Conservation (phyloP, 164 flowering plant genomes). For the Aristolochia fimbriata region DNA sequence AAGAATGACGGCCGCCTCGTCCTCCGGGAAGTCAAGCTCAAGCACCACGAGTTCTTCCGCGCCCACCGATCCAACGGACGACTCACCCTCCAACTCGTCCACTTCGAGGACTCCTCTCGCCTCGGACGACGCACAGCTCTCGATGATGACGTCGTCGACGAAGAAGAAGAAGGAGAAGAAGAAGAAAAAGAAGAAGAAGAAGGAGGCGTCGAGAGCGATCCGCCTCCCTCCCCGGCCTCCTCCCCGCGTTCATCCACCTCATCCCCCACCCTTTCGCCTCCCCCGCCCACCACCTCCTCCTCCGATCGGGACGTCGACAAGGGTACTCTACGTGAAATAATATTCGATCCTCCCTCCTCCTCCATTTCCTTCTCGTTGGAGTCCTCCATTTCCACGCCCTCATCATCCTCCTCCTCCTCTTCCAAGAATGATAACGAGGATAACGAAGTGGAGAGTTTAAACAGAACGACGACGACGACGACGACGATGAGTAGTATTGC, state of each 20-base stretch:
- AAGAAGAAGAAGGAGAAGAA: background rate
- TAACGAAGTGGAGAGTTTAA: background rate
- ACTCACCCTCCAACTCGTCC: conserved; percentile 21
- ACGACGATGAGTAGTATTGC: too few species aligned
- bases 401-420: background rate
- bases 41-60: conserved; percentile 26
- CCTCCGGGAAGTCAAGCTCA: conserved; percentile 23
- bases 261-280: background rate
- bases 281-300: background rate
- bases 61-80: conserved; percentile 32
- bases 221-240: background rate
- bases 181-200: background rate
- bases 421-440: background rate
- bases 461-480: too few species aligned
- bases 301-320: too few species aligned
- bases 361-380: too few species aligned
- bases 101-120: conserved; percentile 7
- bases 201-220: background rate
- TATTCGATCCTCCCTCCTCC: too few species aligned
- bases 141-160: background rate
- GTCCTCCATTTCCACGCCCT: too few species aligned
- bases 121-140: background rate
- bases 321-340: too few species aligned
- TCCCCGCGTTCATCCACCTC: background rate
- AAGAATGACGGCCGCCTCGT: conserved; percentile 24